phyloP scores from a whole-genome alignment of 352 stramenopile species.

The Lagenidium sp. region DNA sequence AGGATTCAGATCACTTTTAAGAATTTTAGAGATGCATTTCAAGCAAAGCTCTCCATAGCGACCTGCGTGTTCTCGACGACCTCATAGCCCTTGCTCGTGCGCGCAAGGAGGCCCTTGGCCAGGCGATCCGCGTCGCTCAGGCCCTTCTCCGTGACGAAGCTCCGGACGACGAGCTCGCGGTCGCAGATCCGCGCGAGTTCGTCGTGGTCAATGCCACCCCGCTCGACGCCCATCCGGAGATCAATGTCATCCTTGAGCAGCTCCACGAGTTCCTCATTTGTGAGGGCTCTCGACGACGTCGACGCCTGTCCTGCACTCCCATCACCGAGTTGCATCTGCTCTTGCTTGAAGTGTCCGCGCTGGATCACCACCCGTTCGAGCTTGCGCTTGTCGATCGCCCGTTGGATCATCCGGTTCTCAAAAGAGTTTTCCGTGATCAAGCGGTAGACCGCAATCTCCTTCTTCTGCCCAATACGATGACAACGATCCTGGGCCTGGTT shows the following conservation, averaged over 20 bases:
- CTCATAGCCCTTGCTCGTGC: conserved; percentile 67
- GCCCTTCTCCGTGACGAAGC: conserved; percentile 44
- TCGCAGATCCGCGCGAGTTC: conserved; percentile 62
- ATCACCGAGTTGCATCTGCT: no score
- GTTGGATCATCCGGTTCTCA: conserved; percentile 92
- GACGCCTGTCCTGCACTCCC: no score
- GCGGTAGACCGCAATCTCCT: conserved; percentile 88
- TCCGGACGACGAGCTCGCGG: conserved; percentile 61
- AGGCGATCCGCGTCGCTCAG: conserved; percentile 7
- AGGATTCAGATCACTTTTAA: no score
- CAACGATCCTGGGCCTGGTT: conserved; percentile 88
- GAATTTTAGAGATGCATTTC: background rate
- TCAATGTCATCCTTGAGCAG: conserved; percentile 69
- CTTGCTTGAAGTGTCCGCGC: conserved; percentile 69
- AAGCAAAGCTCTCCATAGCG: conserved; percentile 72
- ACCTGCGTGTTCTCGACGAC: conserved; percentile 52
- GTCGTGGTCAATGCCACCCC: conserved; percentile 51
- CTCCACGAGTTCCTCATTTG: conserved; percentile 64
- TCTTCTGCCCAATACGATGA: conserved; percentile 87
- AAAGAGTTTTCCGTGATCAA: conserved; percentile 92
- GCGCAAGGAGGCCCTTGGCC: conserved; percentile 23
- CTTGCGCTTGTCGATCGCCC: conserved; percentile 88
- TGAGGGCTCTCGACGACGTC: conserved; percentile 28
- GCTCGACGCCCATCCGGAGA: conserved; percentile 62
- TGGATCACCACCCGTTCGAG: conserved; percentile 87